These are phyloP conservation scores for Laetiporus sulphureus DNA, from an alignment of 1,284 basidiomycete genomes.

Conservation along the genomic window DNA sequence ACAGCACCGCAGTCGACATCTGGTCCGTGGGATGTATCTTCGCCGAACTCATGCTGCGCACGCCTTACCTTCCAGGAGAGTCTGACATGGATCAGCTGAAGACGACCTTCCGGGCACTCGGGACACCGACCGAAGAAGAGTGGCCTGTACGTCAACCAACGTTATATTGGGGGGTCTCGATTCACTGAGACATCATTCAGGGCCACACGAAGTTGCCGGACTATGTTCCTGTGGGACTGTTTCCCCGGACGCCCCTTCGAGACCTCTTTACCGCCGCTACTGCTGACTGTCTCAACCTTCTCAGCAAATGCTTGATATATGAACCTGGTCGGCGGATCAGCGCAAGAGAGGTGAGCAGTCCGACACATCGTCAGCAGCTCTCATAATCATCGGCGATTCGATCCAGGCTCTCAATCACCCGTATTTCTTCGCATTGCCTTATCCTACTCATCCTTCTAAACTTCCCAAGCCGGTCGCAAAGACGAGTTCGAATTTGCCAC, in stretches of 20 bases:
- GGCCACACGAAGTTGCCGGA: constrained; percentile 88
- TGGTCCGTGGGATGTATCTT: constrained; percentile 98
- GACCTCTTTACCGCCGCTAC: constrained; percentile 90
- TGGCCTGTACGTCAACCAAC: constrained; percentile 72
- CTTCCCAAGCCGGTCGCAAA: constrained; percentile 68
- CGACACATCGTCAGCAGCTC: no score
- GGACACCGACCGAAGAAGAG: constrained; percentile 92
- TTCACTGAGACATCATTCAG: constrained; percentile 31
- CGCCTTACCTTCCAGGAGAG: constrained; percentile 89
- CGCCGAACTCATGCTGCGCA: constrained; percentile 92
- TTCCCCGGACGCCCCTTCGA: constrained; percentile 76
- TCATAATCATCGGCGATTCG: constrained; percentile 1
- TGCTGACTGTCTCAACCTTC: constrained; percentile 80
- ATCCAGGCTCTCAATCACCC: constrained; percentile 65
- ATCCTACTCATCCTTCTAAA: constrained; percentile 76
- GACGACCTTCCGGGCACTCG: constrained; percentile 90
- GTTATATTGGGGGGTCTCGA: neutral
- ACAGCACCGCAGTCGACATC: constrained; percentile 84
- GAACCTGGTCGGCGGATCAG: constrained; percentile 82
- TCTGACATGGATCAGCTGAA: constrained; percentile 96
- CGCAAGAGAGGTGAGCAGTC: constrained; percentile 67
- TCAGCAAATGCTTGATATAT: constrained; percentile 75
- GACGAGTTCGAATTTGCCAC: constrained; percentile 39
- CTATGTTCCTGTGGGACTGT: constrained; percentile 78
- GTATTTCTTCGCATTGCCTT: constrained; percentile 75